Conservation (phyloP, 441 rosid species). For the Breynia disticha region DNA sequence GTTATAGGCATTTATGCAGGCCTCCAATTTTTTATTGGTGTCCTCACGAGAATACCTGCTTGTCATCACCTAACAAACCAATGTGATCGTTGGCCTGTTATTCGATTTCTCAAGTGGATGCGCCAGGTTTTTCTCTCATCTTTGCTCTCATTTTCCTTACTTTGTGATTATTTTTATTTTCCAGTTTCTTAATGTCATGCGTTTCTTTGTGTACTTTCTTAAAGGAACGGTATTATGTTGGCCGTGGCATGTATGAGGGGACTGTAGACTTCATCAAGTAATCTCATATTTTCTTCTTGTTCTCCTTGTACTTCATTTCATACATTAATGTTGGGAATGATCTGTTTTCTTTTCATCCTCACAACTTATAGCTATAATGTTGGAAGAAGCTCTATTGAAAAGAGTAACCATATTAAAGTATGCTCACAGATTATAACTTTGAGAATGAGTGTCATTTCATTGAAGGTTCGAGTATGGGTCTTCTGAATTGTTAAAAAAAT, state of each 20-base stretch:
- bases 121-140: constrained; percentile 60
- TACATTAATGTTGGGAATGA: background rate
- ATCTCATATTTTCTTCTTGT: constrained; percentile 10
- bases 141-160: constrained; percentile 4
- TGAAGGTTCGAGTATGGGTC: background rate
- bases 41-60: constrained; percentile 85
- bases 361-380: too few species aligned
- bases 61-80: constrained; percentile 69
- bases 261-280: constrained; percentile 83
- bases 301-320: background rate
- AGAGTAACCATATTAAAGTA: background rate
- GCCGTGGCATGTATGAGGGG: constrained; percentile 97
- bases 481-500: background rate
- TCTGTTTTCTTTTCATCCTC: too few species aligned
- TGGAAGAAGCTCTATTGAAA: background rate
- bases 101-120: constrained; percentile 95
- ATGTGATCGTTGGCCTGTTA: constrained; percentile 74
- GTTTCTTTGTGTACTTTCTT: constrained; percentile 16
- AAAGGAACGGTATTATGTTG: constrained; percentile 91
- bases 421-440: too few species aligned
- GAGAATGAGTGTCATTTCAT: too few species aligned
- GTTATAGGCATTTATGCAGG: constrained; percentile 82
- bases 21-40: constrained; percentile 68
- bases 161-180: constrained; percentile 9
- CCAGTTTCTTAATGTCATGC: constrained; percentile 1